Percentiles rank a stretch among this genome's conserved stretches.
Conservation (phyloP, 768 basidiomycete species). For the Russula dissimulans region DNA sequence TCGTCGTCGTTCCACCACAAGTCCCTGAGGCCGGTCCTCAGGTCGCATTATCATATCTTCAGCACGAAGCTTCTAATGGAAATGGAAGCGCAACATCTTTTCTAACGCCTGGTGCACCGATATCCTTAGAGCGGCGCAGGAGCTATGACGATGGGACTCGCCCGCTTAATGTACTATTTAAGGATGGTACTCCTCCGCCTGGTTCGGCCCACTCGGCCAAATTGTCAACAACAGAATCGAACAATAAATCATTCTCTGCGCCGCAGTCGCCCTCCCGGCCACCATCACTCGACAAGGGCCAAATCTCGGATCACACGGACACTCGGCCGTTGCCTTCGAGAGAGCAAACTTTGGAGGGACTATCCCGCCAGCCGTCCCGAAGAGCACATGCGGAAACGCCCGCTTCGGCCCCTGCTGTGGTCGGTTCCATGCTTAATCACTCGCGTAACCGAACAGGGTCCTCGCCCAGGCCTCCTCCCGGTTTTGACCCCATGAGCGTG, state of each 20-base stretch:
- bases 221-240: slow-evolving; percentile 18
- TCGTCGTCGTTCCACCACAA: background rate
- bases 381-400: background rate
- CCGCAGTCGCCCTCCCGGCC: slow-evolving; percentile 1
- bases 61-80: background rate
- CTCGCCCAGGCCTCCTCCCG: background rate
- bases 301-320: background rate
- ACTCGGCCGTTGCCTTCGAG: background rate
- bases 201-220: slow-evolving; percentile 25
- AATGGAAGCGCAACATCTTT: slow-evolving; percentile 3
- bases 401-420: background rate
- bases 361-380: slow-evolving; percentile 3
- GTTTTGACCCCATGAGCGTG: slow-evolving; percentile 24
- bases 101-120: slow-evolving; percentile 22
- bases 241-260: slow-evolving; percentile 3
- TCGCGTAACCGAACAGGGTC: slow-evolving; percentile 8
- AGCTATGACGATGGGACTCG: slow-evolving; percentile 39
- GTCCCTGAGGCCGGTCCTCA: slow-evolving; percentile 10
- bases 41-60: slow-evolving; percentile 14
- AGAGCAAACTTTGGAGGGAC: background rate
- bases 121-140: slow-evolving; percentile 24
- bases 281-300: background rate
- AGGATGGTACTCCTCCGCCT: slow-evolving; percentile 18
- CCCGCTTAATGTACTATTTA: slow-evolving; percentile 31
- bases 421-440: background rate